Percentiles rank a stretch among this genome's conserved stretches.
Evolutionary conservation across 768 basidiomycete genomes (phyloP).

Genomic region (Psilocybe sp.): DNA sequence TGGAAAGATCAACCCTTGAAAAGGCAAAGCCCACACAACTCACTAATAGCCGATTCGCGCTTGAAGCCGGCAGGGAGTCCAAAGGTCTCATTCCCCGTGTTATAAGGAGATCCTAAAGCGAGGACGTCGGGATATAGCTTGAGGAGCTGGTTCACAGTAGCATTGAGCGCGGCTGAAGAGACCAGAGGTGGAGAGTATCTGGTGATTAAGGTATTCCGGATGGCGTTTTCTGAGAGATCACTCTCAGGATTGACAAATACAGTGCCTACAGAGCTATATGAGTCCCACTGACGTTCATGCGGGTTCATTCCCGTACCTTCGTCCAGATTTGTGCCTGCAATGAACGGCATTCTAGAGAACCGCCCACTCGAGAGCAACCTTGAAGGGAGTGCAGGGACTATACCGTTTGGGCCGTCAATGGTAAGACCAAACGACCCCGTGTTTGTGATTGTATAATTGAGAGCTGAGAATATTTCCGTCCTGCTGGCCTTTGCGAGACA

Average conservation of each 20-base stretch:
- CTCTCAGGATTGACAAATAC: conserved; percentile 21
- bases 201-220: conserved; percentile 21
- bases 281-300: background rate
- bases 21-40: background rate
- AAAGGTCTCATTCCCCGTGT: conserved; percentile 39
- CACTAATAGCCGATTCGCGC: conserved; percentile 23
- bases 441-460: background rate
- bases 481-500: conserved; percentile 16
- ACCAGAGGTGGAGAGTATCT: conserved; percentile 20
- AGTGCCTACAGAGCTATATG: conserved; percentile 24
- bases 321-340: conserved; percentile 39
- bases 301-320: conserved; percentile 28
- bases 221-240: conserved; percentile 17
- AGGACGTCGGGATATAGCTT: conserved; percentile 37
- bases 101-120: conserved; percentile 38
- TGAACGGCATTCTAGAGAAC: conserved; percentile 29
- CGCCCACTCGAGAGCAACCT: conserved; percentile 17
- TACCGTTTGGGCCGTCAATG: conserved; percentile 32
- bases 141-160: conserved; percentile 20
- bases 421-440: conserved; percentile 25
- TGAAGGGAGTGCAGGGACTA: conserved; percentile 35
- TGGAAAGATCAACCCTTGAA: too few relatives aligned
- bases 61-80: conserved; percentile 29
- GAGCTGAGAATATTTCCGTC: background rate
- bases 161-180: conserved; percentile 5